These are phyloP conservation scores for Fagus crenata DNA, from an alignment of 306 rosid genomes.

Conservation along the genomic window DNA sequence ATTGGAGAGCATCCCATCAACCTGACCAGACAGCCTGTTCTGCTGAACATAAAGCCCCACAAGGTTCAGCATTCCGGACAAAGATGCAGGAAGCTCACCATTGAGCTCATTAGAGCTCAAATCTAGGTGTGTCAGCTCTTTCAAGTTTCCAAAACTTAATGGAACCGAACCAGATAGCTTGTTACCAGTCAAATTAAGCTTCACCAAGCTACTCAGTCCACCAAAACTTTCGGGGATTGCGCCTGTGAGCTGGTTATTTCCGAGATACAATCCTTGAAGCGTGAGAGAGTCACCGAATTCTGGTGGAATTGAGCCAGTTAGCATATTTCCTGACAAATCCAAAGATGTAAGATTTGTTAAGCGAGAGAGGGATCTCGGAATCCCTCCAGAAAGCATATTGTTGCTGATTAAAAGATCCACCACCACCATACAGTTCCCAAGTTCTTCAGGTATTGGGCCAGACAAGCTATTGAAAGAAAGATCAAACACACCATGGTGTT, in stretches of 20 bases:
- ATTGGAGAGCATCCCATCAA: slow-evolving; percentile 59
- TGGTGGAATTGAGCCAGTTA: slow-evolving; percentile 73
- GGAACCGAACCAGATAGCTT: slow-evolving; percentile 70
- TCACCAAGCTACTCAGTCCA: slow-evolving; percentile 62
- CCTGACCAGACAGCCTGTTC: slow-evolving; percentile 67
- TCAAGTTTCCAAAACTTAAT: slow-evolving; percentile 56
- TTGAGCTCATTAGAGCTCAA: slow-evolving; percentile 67
- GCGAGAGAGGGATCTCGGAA: slow-evolving; percentile 66
- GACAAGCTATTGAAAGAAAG: slow-evolving; percentile 80
- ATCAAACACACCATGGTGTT: slow-evolving; percentile 88
- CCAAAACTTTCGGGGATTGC: slow-evolving; percentile 69
- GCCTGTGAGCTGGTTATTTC: slow-evolving; percentile 64
- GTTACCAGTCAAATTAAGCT: slow-evolving; percentile 88
- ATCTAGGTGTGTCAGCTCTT: slow-evolving; percentile 77
- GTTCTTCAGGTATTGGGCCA: slow-evolving; percentile 78
- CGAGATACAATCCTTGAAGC: slow-evolving; percentile 88
- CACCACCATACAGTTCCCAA: slow-evolving; percentile 63
- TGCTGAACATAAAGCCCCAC: slow-evolving; percentile 83
- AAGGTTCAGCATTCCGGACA: slow-evolving; percentile 62
- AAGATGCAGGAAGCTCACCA: slow-evolving; percentile 74
- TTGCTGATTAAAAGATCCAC: slow-evolving; percentile 70
- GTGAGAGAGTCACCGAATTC: slow-evolving; percentile 65
- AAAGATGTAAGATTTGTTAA: slow-evolving; percentile 72
- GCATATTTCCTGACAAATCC: slow-evolving; percentile 85
- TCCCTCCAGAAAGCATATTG: slow-evolving; percentile 72